Base-by-base conservation (phyloP, 129 eudicot genomes). In the Solidago caesia region DNA sequence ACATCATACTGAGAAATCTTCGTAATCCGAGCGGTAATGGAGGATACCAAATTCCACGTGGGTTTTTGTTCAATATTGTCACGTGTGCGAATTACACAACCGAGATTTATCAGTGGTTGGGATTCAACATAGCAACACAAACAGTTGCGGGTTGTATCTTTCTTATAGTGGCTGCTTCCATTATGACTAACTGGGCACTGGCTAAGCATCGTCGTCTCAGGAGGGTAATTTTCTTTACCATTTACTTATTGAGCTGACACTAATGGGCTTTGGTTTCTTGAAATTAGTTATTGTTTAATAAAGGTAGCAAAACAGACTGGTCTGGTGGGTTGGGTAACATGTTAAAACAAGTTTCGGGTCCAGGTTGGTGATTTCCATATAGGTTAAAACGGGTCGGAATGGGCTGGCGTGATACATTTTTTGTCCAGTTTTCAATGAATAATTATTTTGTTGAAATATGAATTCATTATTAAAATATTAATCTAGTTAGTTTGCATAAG, bases 51-150 rank as follows among this genome's bases (percentile, higher is more conserved):
- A 95, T 95, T 58, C 97, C 99, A 10, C 71, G 65, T 29, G 99
- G 99, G 75, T 95, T 91, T 73, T 83, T 95, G 85, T 95, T 91
- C 82, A 91, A 91, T 68, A 76, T 95, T 68, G 97, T 95, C 75
- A 95, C 97, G 0, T 95, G 99, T 80, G 99, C 99, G 15, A 95
- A 95, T 83, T 95, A 95, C 80, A 95, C 99, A 41, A 95, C 99
- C 0, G 99, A 91, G 81, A 91, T 95, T 72, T 95, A 91, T 82
- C 97, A 91, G 88, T 95, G 99, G 99, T 73, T 91, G 49, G 99
- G 99, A 14, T 95, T 95, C 77, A 95, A 95, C 26, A 63, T 95
- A 48, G 97, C 97, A 16, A 91, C 99, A 63, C 97, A 95, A 81
- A 95, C 99, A 26, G 86, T 91, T 65, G 97, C 96, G 9, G 99